phyloP scores from a whole-genome alignment of 2,329 filamentous ascomycete species.

The Alternaria sp. region DNA sequence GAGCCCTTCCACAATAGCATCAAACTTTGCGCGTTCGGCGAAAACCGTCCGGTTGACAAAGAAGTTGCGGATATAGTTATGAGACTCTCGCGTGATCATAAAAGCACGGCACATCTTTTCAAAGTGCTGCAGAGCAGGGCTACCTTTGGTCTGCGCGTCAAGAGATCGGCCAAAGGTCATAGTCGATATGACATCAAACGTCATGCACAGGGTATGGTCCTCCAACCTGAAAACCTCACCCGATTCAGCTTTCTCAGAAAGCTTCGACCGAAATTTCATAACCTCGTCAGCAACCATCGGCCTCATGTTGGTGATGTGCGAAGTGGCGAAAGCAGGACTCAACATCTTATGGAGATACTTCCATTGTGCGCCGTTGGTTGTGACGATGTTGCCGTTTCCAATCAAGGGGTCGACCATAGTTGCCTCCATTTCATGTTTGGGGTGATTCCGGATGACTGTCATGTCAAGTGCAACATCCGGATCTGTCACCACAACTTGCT shows the following conservation, averaged over 20 bases:
- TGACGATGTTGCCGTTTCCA: constrained; percentile 37
- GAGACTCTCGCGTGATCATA: constrained; percentile 19
- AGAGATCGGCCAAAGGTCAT: constrained; percentile 33
- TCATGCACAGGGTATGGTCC: constrained; percentile 23
- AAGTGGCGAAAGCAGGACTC: constrained; percentile 44
- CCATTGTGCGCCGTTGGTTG: constrained; percentile 41
- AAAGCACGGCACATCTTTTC: constrained; percentile 20
- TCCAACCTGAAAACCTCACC: constrained; percentile 36
- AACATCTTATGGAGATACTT: constrained; percentile 45
- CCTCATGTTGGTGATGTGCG: constrained; percentile 38
- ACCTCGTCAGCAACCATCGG: constrained; percentile 31
- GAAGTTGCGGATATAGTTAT: constrained; percentile 27
- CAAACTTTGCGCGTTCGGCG: constrained; percentile 29
- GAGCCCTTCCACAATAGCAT: constrained; percentile 40
- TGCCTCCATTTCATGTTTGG: constrained; percentile 36
- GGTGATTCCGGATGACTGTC: constrained; percentile 41
- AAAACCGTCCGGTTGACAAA: constrained; percentile 15
- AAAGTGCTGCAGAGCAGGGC: constrained; percentile 25
- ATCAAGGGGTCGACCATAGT: constrained; percentile 32
- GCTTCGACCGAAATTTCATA: constrained; percentile 35
- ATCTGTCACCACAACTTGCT: constrained; percentile 44
- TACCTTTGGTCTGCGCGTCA: constrained; percentile 32
- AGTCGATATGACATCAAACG: constrained; percentile 36
- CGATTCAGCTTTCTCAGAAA: constrained; percentile 25
- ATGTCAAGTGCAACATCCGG: constrained; percentile 49